Percentiles rank a stretch among this genome's conserved stretches.
Conservation (phyloP, 2,329 filamentous ascomycete species). For the Talaromyces atroroseus region DNA sequence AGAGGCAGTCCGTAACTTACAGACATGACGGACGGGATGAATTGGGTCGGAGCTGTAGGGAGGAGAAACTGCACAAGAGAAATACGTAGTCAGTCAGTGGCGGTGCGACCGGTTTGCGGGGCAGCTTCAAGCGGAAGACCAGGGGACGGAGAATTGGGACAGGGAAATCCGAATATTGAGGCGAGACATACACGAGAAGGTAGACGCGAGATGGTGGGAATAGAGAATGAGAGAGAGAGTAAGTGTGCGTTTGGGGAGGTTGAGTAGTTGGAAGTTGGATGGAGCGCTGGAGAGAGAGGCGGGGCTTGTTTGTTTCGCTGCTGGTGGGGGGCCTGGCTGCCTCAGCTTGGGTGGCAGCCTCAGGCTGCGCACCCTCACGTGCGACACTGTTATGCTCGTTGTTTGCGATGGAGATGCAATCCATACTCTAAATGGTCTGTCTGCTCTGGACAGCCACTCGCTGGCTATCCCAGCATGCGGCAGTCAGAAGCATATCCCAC, state of each 20-base stretch:
- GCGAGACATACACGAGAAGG: not conserved
- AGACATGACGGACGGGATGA: constrained; percentile 5
- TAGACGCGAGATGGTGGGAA: not conserved
- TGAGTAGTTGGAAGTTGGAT: not conserved
- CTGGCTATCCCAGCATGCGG: no score
- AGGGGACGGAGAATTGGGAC: not conserved
- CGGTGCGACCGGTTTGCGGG: not conserved
- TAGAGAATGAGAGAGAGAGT: not conserved
- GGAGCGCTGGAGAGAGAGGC: not conserved
- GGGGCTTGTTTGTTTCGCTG: not conserved
- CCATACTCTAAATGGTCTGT: no score
- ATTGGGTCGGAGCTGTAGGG: not conserved
- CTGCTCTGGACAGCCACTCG: no score
- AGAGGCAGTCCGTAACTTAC: not conserved
- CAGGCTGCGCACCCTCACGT: not conserved
- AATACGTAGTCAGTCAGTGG: not conserved
- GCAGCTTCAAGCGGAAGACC: not conserved
- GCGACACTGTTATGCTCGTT: not conserved
- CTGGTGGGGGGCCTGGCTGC: not conserved
- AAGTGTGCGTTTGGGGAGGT: not conserved
- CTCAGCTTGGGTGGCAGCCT: not conserved
- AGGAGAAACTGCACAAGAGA: not conserved
- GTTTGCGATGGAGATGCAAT: no score
- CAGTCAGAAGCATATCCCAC: no score
- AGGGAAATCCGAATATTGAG: no score